A percentile compares a stretch with the other conserved stretches of the same genome.
Conservation (phyloP, 495 filamentous ascomycete genomes). For the Lineolata rhizophorae region DNA sequence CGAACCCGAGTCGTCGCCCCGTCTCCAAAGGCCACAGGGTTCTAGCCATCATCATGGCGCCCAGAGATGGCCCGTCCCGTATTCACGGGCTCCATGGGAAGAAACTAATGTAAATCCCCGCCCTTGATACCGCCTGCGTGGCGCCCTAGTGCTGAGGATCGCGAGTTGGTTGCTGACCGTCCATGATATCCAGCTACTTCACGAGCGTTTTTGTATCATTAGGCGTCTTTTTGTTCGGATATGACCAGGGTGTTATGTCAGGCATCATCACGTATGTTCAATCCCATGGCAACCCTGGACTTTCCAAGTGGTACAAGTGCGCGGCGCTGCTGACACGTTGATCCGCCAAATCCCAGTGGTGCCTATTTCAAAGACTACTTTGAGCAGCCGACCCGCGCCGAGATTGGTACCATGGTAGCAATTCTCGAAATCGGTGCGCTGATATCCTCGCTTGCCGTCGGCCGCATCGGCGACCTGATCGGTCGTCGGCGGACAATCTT, state of each 20-base stretch:
- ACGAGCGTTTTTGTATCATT: slow-evolving; percentile 95
- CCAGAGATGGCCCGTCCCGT: slow-evolving; percentile 37
- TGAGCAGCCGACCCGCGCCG: slow-evolving; percentile 57
- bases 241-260: slow-evolving; percentile 98
- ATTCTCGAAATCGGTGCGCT: slow-evolving; percentile 90
- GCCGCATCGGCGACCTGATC: slow-evolving; percentile 75
- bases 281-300: slow-evolving; percentile 15
- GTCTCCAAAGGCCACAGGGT: slow-evolving; percentile 42
- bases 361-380: slow-evolving; percentile 80
- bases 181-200: slow-evolving; percentile 55
- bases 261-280: slow-evolving; percentile 96
- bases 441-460: slow-evolving; percentile 73
- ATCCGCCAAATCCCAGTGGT: slow-evolving; percentile 42
- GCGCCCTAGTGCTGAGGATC: not conserved
- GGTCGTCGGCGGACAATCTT: slow-evolving; percentile 80
- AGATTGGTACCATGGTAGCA: slow-evolving; percentile 89
- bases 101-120: slow-evolving; percentile 57
- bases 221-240: slow-evolving; percentile 93
- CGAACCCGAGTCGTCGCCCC: slow-evolving; percentile 36
- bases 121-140: too few relatives aligned
- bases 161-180: slow-evolving; percentile 1
- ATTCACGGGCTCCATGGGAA: slow-evolving; percentile 89
- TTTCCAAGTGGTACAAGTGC: slow-evolving; percentile 5
- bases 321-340: slow-evolving; percentile 4
- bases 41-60: slow-evolving; percentile 68